phyloP scores from a whole-genome alignment of 2,329 filamentous ascomycete genomes.

The Aspergillus brunneoviolaceus region DNA sequence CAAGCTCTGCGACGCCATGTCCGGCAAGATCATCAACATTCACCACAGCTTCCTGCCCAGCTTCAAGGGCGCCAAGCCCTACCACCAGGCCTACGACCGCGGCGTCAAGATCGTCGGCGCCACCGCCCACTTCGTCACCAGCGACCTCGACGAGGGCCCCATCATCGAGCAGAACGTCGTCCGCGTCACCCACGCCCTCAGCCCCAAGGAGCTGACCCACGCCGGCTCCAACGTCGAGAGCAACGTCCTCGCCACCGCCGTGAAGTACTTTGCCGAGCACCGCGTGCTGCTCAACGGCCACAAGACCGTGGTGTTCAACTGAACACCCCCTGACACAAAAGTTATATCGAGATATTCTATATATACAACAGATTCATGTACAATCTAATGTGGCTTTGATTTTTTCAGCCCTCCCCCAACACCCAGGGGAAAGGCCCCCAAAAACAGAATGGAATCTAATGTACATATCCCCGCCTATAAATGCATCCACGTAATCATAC shows the following conservation, averaged over 20 bases:
- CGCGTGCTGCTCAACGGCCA: constrained; percentile 74
- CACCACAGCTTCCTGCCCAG: constrained; percentile 83
- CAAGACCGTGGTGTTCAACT: constrained; percentile 77
- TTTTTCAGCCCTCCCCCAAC: background rate
- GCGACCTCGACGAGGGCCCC: constrained; percentile 79
- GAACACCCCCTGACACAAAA: constrained; percentile 4
- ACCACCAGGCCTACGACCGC: constrained; percentile 82
- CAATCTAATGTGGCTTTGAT: background rate
- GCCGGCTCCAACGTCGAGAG: constrained; percentile 83
- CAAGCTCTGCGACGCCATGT: constrained; percentile 73
- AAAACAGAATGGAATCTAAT: background rate
- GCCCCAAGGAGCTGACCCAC: constrained; percentile 71
- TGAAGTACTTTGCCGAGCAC: constrained; percentile 80
- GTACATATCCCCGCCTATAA: background rate
- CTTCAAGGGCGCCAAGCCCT: constrained; percentile 86
- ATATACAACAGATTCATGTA: background rate
- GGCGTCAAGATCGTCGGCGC: constrained; percentile 88
- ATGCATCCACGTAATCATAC: background rate
- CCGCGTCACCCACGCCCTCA: constrained; percentile 74
- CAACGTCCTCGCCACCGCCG: constrained; percentile 75
- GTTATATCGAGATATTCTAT: background rate
- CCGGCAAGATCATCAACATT: constrained; percentile 86
- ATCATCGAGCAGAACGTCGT: constrained; percentile 84
- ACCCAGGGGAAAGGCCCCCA: background rate
- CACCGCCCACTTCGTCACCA: constrained; percentile 82